A percentile compares a stretch with the other conserved stretches of the same genome.
Evolutionary conservation across 2,329 filamentous ascomycete species (phyloP).

Genomic region (Malbranchea cinnamomea): DNA sequence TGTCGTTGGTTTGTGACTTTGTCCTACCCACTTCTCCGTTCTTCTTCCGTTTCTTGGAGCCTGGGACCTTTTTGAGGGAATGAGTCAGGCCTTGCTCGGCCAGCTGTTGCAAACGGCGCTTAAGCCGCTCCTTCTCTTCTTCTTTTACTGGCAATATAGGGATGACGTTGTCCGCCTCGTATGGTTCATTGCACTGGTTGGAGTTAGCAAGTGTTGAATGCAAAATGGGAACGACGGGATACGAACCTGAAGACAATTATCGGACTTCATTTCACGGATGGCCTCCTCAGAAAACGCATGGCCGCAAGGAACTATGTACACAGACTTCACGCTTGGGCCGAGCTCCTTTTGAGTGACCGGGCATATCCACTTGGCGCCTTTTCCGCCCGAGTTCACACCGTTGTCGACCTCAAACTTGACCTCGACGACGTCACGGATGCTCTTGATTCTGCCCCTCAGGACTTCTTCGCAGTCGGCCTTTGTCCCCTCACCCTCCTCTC

Average conservation of each 20-base stretch:
- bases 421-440: slow-evolving; percentile 73
- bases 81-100: slow-evolving; percentile 62
- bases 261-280: slow-evolving; percentile 60
- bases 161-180: slow-evolving; percentile 63
- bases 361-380: slow-evolving; percentile 52
- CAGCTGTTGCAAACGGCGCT: slow-evolving; percentile 52
- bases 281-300: slow-evolving; percentile 85
- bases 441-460: slow-evolving; percentile 51
- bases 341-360: slow-evolving; percentile 78
- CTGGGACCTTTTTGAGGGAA: slow-evolving; percentile 64
- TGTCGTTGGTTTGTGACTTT: slow-evolving; percentile 10
- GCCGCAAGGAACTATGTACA: slow-evolving; percentile 87
- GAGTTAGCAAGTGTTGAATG: not conserved
- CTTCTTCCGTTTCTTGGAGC: slow-evolving; percentile 55
- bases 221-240: not conserved
- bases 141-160: slow-evolving; percentile 59
- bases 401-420: slow-evolving; percentile 54
- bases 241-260: slow-evolving; percentile 42
- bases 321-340: slow-evolving; percentile 61
- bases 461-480: slow-evolving; percentile 48
- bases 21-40: slow-evolving; percentile 23
- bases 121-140: slow-evolving; percentile 53
- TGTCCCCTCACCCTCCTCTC: slow-evolving; percentile 36
- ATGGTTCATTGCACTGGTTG: slow-evolving; percentile 55
- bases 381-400: slow-evolving; percentile 24